A percentile compares a stretch with the other conserved stretches of the same genome.
Evolutionary conservation across 805 yeast species (phyloP).

Genomic region (Diddensiella transvaalensis): DNA sequence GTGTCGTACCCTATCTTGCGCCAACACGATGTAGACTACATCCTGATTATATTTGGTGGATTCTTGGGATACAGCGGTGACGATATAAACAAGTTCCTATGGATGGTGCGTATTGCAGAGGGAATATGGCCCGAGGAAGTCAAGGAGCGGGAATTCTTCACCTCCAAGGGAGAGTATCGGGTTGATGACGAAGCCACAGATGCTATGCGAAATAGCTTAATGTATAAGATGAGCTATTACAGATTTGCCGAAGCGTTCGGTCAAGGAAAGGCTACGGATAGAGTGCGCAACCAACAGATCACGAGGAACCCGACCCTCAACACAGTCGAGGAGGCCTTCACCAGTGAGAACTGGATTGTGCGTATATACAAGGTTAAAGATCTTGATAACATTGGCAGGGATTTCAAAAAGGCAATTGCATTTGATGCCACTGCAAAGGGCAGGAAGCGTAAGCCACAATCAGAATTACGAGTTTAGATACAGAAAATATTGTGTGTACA

Average conservation of each 20-base stretch:
- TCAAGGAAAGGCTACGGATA: constrained; percentile 45
- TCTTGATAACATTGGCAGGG: constrained; percentile 82
- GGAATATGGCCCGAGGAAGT: constrained; percentile 99
- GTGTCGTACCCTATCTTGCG: constrained; percentile 82
- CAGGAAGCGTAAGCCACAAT: constrained; percentile 23
- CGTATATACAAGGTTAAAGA: constrained; percentile 91
- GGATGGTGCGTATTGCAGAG: constrained; percentile 99
- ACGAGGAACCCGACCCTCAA: constrained; percentile 53
- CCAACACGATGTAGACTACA: constrained; percentile 92
- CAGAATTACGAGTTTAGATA: constrained; percentile 20
- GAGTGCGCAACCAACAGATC: constrained; percentile 84
- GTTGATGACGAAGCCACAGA: constrained; percentile 78
- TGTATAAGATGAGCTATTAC: constrained; percentile 94
- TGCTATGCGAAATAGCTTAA: constrained; percentile 82
- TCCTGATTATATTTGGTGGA: constrained; percentile 92
- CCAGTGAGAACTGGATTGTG: constrained; percentile 95
- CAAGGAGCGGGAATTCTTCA: constrained; percentile 78
- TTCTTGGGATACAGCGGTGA: constrained; percentile 91
- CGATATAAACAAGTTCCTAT: constrained; percentile 90
- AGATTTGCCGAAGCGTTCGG: constrained; percentile 71
- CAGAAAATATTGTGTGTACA: background rate
- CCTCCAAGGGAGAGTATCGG: constrained; percentile 80
- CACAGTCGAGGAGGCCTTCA: constrained; percentile 88
- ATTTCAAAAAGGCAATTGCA: constrained; percentile 28
- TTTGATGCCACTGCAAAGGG: constrained; percentile 18